Evolutionary conservation across 495 filamentous ascomycete species (phyloP), one percentile per base, ranked within the genome.

Genomic region (Xylaria venustula): DNA sequence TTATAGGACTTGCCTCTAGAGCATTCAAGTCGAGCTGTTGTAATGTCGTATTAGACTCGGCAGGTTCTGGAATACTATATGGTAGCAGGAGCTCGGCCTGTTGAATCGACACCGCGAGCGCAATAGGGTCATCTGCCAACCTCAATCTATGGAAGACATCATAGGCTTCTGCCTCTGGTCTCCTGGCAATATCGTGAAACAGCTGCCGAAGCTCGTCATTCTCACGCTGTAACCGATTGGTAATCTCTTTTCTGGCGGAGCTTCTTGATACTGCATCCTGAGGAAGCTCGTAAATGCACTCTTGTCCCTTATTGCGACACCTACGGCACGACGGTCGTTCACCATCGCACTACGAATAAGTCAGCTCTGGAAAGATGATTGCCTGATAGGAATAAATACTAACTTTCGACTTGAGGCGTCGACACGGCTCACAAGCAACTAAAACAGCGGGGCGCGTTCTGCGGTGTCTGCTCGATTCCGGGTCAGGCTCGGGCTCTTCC

Each of bases 1-100:
- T 66, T 37, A 77, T 68, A 0, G 73, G 71, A 32, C 60, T 64
- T 8, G 1, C n/a, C 12, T 40, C 40, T 7, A 66, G 49, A 2
- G 61, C 52, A 14, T 69, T 54, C 23, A 34, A 11, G 12, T 69
- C 67, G 6, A 69, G 23, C 11, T 64, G 45, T 17, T 15, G 15
- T n/a, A 49, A 12, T 3, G 11, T 45, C 22, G 47, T 26, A n/a
- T n/a, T n/a, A 15, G 40, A 20, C 3, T 58, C 53, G 40, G 2
- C n/a, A 11, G 11, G 12, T 1, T 20, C 12, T 0, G 30, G 1
- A 12, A 47, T 17, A 37, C 34, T n/a, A 23, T 41, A 19, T 23
- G 40, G 20, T 7, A 64, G 58, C 3, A 69, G 58, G 3, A 65
- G 49, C n/a, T 66, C 60, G 12, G 67, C 67, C 37, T 66, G 56